phyloP scores from a whole-genome alignment of 2,329 filamentous ascomycete genomes.

The Colletotrichum zoysiae region DNA sequence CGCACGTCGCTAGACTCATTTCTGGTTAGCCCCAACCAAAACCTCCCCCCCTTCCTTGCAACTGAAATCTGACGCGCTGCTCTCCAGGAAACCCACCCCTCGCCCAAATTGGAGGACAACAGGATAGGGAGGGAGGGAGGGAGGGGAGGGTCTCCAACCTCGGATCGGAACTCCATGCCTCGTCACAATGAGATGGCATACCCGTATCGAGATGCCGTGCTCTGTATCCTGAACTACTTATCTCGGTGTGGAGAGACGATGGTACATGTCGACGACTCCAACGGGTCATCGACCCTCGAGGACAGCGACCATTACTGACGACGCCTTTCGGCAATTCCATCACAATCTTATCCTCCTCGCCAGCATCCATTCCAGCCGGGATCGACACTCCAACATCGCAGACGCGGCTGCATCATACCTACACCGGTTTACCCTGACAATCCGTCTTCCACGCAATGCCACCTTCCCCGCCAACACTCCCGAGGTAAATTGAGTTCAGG shows the following conservation, averaged over 20 bases:
- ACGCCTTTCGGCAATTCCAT: slow-evolving; percentile 33
- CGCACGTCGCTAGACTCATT: slow-evolving; percentile 24
- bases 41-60: not conserved
- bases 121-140: not conserved
- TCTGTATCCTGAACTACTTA: not conserved
- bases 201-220: slow-evolving; percentile 7
- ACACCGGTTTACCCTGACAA: not conserved
- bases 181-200: not conserved
- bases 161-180: not conserved
- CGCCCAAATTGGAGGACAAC: slow-evolving; percentile 18
- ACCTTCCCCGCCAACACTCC: not conserved
- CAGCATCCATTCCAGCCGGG: slow-evolving; percentile 9
- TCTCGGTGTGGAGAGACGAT: not conserved
- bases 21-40: slow-evolving; percentile 23
- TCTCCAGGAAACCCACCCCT: slow-evolving; percentile 32
- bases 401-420: not conserved
- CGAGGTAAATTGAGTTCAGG: not conserved
- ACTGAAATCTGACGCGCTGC: slow-evolving; percentile 32
- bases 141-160: slow-evolving; percentile 7
- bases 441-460: not conserved
- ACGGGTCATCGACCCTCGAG: slow-evolving; percentile 17
- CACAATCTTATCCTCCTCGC: slow-evolving; percentile 3
- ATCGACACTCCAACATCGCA: slow-evolving; percentile 11
- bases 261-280: slow-evolving; percentile 1
- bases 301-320: slow-evolving; percentile 5